These are phyloP conservation scores for Arthrobotrys entomopaga DNA, from an alignment of 2,329 filamentous ascomycete genomes.

Conservation along the genomic window DNA sequence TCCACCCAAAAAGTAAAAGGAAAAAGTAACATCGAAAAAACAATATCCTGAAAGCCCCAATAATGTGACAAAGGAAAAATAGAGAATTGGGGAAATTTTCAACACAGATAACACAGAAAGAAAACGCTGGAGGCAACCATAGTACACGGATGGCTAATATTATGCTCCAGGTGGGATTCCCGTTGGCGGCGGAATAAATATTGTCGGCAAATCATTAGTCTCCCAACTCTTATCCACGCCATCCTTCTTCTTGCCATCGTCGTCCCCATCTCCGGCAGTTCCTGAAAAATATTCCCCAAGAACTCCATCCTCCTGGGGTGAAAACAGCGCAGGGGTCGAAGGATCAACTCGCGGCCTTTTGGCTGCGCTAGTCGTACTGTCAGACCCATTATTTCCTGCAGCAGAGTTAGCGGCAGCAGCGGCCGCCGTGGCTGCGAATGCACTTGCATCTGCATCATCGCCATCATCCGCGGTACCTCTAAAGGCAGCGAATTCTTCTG, in stretches of 20 bases:
- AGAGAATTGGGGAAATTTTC: conserved; percentile 10
- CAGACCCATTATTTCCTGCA: conserved; percentile 11
- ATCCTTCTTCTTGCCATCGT: conserved; percentile 37
- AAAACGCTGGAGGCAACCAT: no score
- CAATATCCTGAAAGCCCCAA: conserved; percentile 12
- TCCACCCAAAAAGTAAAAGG: conserved; percentile 21
- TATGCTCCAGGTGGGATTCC: conserved; percentile 44
- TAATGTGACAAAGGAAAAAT: conserved; percentile 32
- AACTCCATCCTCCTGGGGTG: conserved; percentile 40
- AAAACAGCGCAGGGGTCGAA: conserved; percentile 37
- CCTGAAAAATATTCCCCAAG: conserved; percentile 37
- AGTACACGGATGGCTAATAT: conserved; percentile 2
- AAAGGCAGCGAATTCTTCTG: conserved; percentile 49
- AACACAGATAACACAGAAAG: no score
- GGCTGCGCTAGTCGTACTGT: conserved; percentile 16
- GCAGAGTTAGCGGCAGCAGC: conserved; percentile 31
- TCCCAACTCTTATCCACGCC: conserved; percentile 48
- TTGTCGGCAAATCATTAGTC: conserved; percentile 52
- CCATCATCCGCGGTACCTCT: conserved; percentile 40
- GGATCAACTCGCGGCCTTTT: conserved; percentile 44
- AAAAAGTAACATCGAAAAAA: conserved; percentile 25
- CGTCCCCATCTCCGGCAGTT: conserved; percentile 19
- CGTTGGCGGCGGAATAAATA: conserved; percentile 48
- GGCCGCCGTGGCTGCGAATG: conserved; percentile 48
- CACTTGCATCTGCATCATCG: conserved; percentile 45